These are phyloP conservation scores for Bipolaris gigantea DNA, from an alignment of 2,329 filamentous ascomycete species.

Conservation along the genomic window DNA sequence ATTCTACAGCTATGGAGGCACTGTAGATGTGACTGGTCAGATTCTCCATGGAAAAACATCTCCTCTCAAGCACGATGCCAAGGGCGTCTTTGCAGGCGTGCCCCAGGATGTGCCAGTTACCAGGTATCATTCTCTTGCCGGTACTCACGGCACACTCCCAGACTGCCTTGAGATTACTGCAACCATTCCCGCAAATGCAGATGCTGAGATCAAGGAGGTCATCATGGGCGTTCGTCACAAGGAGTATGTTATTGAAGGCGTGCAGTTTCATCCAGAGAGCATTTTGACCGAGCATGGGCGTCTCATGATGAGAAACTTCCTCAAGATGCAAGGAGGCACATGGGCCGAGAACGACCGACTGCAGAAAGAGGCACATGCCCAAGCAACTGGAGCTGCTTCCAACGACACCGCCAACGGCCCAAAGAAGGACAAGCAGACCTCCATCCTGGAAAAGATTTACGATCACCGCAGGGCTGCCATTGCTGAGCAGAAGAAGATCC, in stretches of 20 bases:
- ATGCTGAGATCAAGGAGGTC: conserved; percentile 75
- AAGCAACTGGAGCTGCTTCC: conserved; percentile 37
- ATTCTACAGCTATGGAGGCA: conserved; percentile 87
- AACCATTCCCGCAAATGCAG: conserved; percentile 72
- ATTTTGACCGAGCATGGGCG: conserved; percentile 90
- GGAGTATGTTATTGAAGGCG: conserved; percentile 86
- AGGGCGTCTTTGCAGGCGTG: conserved; percentile 87
- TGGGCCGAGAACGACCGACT: conserved; percentile 78
- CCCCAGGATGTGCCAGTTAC: conserved; percentile 83
- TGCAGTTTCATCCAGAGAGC: conserved; percentile 97
- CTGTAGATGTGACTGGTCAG: conserved; percentile 89
- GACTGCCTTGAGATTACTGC: conserved; percentile 86
- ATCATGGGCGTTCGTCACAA: conserved; percentile 98
- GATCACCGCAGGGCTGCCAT: conserved; percentile 75
- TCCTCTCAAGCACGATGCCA: conserved; percentile 81
- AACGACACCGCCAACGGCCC: conserved; percentile 26
- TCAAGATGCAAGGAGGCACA: conserved; percentile 83
- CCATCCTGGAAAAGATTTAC: conserved; percentile 91
- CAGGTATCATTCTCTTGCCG: conserved; percentile 93
- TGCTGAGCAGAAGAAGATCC: conserved; percentile 77
- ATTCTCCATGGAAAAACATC: conserved; percentile 98
- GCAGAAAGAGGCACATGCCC: conserved; percentile 39
- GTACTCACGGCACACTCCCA: conserved; percentile 84
- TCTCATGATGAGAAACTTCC: conserved; percentile 88
- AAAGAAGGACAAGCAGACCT: conserved; percentile 65